Conservation (phyloP, 2,329 filamentous ascomycete species). For the Rutstroemia sp. region DNA sequence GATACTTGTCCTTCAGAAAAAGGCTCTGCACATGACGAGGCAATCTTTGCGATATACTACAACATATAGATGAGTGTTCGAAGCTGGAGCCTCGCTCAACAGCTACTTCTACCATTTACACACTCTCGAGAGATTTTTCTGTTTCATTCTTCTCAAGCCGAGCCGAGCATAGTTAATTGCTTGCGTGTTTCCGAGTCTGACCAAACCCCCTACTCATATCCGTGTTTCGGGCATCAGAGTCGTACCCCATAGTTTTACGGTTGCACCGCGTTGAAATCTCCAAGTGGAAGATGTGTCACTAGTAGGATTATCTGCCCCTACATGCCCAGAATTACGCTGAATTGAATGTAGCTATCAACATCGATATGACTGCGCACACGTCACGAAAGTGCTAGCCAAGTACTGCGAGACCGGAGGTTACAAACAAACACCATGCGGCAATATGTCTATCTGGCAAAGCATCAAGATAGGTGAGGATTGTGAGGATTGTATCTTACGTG, state of each 20-base stretch:
- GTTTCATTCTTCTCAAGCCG: too few relatives aligned
- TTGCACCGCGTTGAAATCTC: not conserved
- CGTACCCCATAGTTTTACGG: not conserved
- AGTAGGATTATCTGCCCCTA: not conserved
- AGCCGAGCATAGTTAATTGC: too few relatives aligned
- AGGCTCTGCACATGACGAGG: not conserved
- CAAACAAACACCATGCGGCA: slow-evolving; percentile 27
- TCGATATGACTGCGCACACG: slow-evolving; percentile 24
- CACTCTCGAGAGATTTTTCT: too few relatives aligned
- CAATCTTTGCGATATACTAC: not conserved
- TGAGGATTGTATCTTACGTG: slow-evolving; percentile 18
- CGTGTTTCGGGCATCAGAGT: not conserved
- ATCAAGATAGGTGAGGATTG: slow-evolving; percentile 25
- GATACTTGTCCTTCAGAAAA: not conserved
- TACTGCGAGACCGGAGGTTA: slow-evolving; percentile 21
- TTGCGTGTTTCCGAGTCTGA: too few relatives aligned
- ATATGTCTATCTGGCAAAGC: slow-evolving; percentile 25
- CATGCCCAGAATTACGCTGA: not conserved
- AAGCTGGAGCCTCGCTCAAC: not conserved
- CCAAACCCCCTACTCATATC: not conserved
- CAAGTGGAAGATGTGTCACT: not conserved
- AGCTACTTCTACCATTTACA: not conserved
- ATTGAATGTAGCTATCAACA: slow-evolving; percentile 27
- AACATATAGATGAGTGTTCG: not conserved
- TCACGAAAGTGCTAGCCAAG: slow-evolving; percentile 24